phyloP scores from a whole-genome alignment of 1,284 basidiomycete species.

The Singerocomus inundabilis region DNA sequence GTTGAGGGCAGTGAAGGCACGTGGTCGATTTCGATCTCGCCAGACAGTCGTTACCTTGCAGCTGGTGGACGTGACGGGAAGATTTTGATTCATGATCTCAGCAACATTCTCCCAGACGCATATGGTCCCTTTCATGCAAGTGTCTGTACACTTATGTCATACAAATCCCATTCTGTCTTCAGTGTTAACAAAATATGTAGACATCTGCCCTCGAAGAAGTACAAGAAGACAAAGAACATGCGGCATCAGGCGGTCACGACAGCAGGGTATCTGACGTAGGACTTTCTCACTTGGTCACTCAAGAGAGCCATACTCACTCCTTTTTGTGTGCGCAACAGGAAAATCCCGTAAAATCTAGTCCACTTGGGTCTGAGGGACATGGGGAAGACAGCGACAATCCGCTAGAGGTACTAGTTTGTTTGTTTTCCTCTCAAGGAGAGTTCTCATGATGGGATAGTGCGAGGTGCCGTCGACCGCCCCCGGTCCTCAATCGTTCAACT shows the following conservation, averaged over 20 bases:
- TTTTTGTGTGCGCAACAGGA: not conserved
- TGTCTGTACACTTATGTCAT: not conserved
- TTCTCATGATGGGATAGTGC: not conserved
- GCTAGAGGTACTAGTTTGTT: not conserved
- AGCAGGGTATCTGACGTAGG: not conserved
- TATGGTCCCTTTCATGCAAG: not conserved
- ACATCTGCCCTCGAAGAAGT: not conserved
- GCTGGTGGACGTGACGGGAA: not conserved
- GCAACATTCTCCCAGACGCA: not conserved
- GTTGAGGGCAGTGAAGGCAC: not conserved
- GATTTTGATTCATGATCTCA: not conserved
- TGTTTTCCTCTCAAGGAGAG: not conserved
- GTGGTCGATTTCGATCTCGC: not conserved
- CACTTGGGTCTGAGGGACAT: not conserved
- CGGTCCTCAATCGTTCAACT: not conserved
- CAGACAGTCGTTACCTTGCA: not conserved
- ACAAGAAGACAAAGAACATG: too few relatives aligned
- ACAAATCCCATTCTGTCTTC: not conserved
- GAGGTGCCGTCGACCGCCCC: not conserved
- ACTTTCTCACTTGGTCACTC: not conserved
- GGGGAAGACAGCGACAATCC: not conserved
- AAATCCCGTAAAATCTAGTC: not conserved
- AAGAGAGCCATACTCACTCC: too few relatives aligned
- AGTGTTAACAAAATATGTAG: not conserved
- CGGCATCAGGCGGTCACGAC: too few relatives aligned